These are phyloP conservation scores for Diaporthe sp. DNA, from an alignment of 2,329 filamentous ascomycete species.

Conservation along the genomic window DNA sequence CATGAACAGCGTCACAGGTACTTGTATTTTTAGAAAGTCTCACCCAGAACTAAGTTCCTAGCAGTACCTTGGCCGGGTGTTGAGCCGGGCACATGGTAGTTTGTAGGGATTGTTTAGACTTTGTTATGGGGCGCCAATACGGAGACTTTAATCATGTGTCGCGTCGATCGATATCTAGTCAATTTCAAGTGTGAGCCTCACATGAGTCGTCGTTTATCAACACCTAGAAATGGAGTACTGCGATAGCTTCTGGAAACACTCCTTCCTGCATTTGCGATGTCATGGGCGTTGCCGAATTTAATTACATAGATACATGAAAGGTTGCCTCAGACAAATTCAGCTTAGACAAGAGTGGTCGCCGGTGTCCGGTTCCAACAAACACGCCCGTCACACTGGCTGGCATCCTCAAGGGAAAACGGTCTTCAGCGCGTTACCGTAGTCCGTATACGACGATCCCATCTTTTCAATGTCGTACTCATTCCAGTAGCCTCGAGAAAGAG, in stretches of 20 bases:
- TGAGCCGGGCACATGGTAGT: not conserved
- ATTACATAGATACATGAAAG: not conserved
- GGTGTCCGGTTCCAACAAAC: not conserved
- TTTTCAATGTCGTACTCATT: slow-evolving; percentile 50
- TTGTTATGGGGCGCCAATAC: not conserved
- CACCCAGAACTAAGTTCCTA: not conserved
- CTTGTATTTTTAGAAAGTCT: not conserved
- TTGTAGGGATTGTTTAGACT: not conserved
- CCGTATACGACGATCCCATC: slow-evolving; percentile 11
- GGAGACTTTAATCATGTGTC: not conserved
- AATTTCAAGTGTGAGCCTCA: not conserved
- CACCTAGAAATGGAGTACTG: not conserved
- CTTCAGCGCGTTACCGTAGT: slow-evolving; percentile 11
- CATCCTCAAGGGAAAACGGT: slow-evolving; percentile 14
- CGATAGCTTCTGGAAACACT: not conserved
- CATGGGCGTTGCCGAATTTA: too few relatives aligned
- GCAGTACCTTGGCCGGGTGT: not conserved
- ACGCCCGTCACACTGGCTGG: not conserved
- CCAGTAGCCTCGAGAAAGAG: too few relatives aligned
- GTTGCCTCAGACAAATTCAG: too few relatives aligned
- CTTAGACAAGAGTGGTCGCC: not conserved
- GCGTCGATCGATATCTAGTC: not conserved
- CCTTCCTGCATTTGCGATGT: not conserved
- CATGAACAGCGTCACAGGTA: too few relatives aligned
- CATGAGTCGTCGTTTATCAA: not conserved